Evolutionary conservation across 106 monocot species (phyloP), one percentile per base, ranked within the genome.

Genomic region (Allium cepa): DNA sequence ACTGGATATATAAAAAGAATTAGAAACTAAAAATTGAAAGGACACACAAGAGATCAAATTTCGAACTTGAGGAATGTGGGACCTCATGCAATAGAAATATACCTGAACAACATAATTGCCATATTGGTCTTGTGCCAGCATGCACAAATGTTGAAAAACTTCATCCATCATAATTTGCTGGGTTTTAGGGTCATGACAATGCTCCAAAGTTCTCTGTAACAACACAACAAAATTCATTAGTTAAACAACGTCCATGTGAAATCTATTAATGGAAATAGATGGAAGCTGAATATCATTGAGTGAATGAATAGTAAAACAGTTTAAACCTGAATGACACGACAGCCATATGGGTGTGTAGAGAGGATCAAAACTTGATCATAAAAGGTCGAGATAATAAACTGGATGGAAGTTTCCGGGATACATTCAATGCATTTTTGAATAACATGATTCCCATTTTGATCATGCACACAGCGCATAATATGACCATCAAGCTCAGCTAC

Each of bases 41-140:
- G 22, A 22, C 22, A 22, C 22, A 22, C 22, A 22, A 22, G 22
- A 22, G 22, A 22, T 22, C 36, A 36, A 36, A 36, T 36, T 36
- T 36, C 3, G 22, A 22, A 22, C 22, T 22, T 22, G 1, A 22
- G 22, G 22, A 22, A 22, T 22, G 22, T 22, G 22, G 22, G 22
- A 22, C 22, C 22, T 22, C 22, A 22, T 36, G 36, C 53, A 55
- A 55, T 4, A 55, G 15, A 15, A 55, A 60, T 71, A 16, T 46
- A 88, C 88, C 89, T 90, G 89, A 62, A 85, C 81, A 53, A 90
- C 89, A 75, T 90, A 90, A 63, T 90, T 90, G 15, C 85, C 89
- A 71, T 83, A 90, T 61, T 90, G 89, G 67, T 90, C 85, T 68
- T 88, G 81, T 9, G 88, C 80, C 56, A 84, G 70, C 66, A 80